Base-by-base conservation (phyloP, 2,329 filamentous ascomycete genomes). In the Hypoxylon sp. region DNA sequence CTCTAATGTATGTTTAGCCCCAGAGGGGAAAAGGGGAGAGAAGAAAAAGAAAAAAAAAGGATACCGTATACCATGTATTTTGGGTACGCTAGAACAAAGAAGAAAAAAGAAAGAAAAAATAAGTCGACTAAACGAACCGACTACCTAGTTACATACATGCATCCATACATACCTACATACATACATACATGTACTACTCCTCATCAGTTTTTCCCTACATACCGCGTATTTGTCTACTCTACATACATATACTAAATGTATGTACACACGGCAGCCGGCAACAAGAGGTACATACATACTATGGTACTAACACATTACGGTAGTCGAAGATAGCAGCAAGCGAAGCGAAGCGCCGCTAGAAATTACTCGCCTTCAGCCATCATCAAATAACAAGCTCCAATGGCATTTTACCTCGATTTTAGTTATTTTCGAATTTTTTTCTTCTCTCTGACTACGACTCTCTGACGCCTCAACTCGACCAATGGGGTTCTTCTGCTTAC, bases 381-480 rank as follows among this genome's bases (percentile, higher is more conserved):
- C 44, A 35, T 47, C 40, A 23, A 51, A 61, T 57, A 52, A 60
- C 51, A 63, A 48, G 51, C 47, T 50, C 58, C 56, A 52, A 50
- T 55, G 42, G 42, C 57, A 29, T 43, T 58, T 54, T 45, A 49
- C 41, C 32, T 48, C 52, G 62, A 59, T 53, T 55, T 50, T 60
- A 59, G 57, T 44, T 51, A 50, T 57, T 53, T 57, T 50, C 21
- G 15, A 25, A 25, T 43, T 52, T 51, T 57, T 53, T 57, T 51
- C 21, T 17, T 26, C 30, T 36, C 19, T 46, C 43, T 36, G 55
- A 45, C 52, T 49, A 54, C 57, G 50, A 54, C 50, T 51, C 53
- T 37, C 32, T 26, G n/a, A n/a, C n/a, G n/a, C 43, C 51, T 52
- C 67, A 60, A 66, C 66, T 65, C 59, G 63, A 57, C 65, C 55